phyloP scores from a whole-genome alignment of 352 stramenopile genomes.

The Globisporangium nunn region DNA sequence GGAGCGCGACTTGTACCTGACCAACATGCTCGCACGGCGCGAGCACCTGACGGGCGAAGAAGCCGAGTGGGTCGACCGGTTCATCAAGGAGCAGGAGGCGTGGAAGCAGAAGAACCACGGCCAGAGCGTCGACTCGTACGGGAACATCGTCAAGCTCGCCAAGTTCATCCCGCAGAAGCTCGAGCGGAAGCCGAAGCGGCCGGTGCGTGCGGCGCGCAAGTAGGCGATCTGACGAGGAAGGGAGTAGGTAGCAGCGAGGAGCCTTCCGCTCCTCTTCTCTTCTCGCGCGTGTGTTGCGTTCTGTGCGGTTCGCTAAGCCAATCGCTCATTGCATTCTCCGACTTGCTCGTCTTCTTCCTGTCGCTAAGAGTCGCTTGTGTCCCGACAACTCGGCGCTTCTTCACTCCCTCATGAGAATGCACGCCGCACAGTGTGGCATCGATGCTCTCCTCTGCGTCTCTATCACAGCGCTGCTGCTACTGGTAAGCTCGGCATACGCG shows the following conservation, averaged over 20 bases:
- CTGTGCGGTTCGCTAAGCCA: not conserved
- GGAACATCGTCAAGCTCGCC: not conserved
- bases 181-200: constrained; percentile 5
- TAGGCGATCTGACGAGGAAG: not conserved
- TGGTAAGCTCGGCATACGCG: constrained; percentile 11
- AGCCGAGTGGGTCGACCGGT: constrained; percentile 22
- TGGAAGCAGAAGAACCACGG: constrained; percentile 23
- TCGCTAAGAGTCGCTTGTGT: not conserved
- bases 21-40: constrained; percentile 19
- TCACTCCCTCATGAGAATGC: not conserved
- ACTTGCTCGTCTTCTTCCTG: no score
- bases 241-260: not conserved
- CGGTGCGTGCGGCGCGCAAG: constrained; percentile 5
- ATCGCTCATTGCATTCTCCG: not conserved
- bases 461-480: not conserved
- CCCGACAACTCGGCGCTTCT: not conserved
- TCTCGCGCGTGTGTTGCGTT: not conserved
- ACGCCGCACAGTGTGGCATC: no score
- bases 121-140: constrained; percentile 21
- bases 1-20: constrained; percentile 21
- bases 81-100: constrained; percentile 19
- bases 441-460: not conserved
- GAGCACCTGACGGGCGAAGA: constrained; percentile 16
- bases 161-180: constrained; percentile 10
- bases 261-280: not conserved